Evolutionary conservation across 352 stramenopile genomes (phyloP).

Genomic region (Pythium guiyangense): DNA sequence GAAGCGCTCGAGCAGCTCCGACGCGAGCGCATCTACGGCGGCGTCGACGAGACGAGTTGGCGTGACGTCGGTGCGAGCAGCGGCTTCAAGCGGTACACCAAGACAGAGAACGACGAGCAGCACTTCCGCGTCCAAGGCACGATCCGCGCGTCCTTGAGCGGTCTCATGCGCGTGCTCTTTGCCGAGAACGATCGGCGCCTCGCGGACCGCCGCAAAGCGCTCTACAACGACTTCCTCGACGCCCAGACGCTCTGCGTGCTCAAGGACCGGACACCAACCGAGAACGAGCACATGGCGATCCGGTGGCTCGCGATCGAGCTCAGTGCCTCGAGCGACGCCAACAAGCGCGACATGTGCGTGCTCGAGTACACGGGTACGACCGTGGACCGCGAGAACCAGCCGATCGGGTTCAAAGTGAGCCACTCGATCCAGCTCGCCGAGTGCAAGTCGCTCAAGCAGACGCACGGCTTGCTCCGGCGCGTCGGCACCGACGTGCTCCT

Average conservation of each 20-base stretch:
- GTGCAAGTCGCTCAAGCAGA: conserved; percentile 58
- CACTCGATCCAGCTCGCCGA: conserved; percentile 51
- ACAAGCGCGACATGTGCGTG: conserved; percentile 62
- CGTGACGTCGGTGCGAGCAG: conserved; percentile 43
- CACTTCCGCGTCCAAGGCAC: conserved; percentile 57
- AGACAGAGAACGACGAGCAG: conserved; percentile 33
- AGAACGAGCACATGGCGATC: conserved; percentile 62
- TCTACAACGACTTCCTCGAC: conserved; percentile 60
- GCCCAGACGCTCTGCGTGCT: conserved; percentile 55
- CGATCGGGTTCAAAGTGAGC: conserved; percentile 58
- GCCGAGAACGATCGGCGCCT: conserved; percentile 42
- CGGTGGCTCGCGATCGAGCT: conserved; percentile 70
- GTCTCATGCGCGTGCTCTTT: conserved; percentile 63
- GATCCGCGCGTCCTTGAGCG: conserved; percentile 40
- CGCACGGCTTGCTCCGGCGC: conserved; percentile 48
- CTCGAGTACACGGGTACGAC: conserved; percentile 71
- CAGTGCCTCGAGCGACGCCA: conserved; percentile 35
- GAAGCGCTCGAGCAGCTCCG: conserved; percentile 32
- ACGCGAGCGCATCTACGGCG: conserved; percentile 35
- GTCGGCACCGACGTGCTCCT: conserved; percentile 49
- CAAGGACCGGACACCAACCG: conserved; percentile 31
- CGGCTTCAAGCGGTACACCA: conserved; percentile 58
- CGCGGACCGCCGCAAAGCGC: conserved; percentile 33
- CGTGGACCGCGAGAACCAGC: conserved; percentile 41
- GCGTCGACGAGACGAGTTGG: conserved; percentile 37